Evolutionary conservation across 148 eudicot genomes (phyloP), one percentile per base, ranked within the genome.

Genomic region (Bassia scoparia): DNA sequence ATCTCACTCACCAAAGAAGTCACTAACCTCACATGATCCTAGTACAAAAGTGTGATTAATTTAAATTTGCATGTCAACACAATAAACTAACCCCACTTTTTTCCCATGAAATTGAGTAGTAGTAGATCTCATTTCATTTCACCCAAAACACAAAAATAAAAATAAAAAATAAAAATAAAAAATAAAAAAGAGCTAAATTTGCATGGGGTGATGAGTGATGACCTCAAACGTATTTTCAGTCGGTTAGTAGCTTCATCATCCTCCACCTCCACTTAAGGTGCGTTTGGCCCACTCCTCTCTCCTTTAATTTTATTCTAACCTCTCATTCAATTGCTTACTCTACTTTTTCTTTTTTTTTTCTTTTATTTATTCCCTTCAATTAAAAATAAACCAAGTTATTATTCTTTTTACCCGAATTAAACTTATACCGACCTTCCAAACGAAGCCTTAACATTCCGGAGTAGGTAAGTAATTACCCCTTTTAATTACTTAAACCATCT

Each of bases 221-320:
- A 41, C 69, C 63, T 79, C 49, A 73, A 67, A 34, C 60, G 15
- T 9, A 2, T 29, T 29, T 63, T 37, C 46, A 74, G 70, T 58
- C 56, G 76, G 76, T 53, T 56, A 49, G 69, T 41, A 35, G 54
- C 31, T 52, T 13, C 49, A 48, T 73, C 64, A 73, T 49, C 63
- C 53, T 66, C 83, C 83, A 77, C 83, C 67, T 58, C 84, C 84
- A 81, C 84, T 61, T 55, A 70, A 56, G 78, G 76, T 81, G 84
- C 84, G 76, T n/a, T 76, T 17, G 77, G 46, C 80, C 83, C 80
- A 61, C 80, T 68, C 68, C 62, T 29, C 58, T 69, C 71, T 17
- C 4, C 71, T 4, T 29, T 20, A 23, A 4, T 14, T 72, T n/a
- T 50, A 48, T 35, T 76, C 31, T 53, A 27, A 26, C 77, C 53